Evolutionary conservation across 106 monocot species (phyloP), one percentile per base, ranked within the genome.

Genomic region (Apostasia shenzhenica): DNA sequence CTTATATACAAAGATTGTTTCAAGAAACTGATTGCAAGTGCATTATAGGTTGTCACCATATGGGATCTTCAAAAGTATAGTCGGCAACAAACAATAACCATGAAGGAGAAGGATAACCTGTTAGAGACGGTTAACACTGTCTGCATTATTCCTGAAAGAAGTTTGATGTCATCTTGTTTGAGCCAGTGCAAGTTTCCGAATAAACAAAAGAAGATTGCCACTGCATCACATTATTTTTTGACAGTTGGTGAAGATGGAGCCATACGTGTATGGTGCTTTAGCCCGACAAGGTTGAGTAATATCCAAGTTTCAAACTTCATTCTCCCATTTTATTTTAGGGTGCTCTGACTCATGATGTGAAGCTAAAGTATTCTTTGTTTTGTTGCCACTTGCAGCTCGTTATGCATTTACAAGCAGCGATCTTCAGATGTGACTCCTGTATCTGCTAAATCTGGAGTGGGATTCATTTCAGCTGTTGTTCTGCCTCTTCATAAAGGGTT

Each of bases 221-320:
- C 64, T 26, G 39, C 48, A 6, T 4, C 71, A 12, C 43, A 77
- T 53, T 75, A 81, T 77, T 92, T 92, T 82, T 59, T 97, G 52
- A 92, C 97, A 9, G 97, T 87, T 77, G 97, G 97, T 72, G 97
- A 97, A 68, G 76, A 76, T 65, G 97, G 97, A 14, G 41, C 87
- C 68, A 69, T 97, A 44, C 86, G 97, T 45, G 77, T 97, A 38
- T 92, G 97, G 97, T 82, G 76, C 75, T 84, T 82, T 66, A 48
- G 10, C 42, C 12, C 37, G 4, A 65, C 47, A 43, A 65, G 65
- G 65, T 65, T 13, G 14, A 37, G 8, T 43, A 48, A 48, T 65
- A 43, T 49, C 6, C 48, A 8, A 8, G 26, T 48, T 65, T 48
- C 47, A 65, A 6, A 62, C 11, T 8, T 50, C 1, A 42, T 59